Percentiles rank a stretch among this genome's conserved stretches.
These are phyloP conservation scores for Tribonema minus DNA, from an alignment of 108 stramenopile species.

Conservation along the genomic window DNA sequence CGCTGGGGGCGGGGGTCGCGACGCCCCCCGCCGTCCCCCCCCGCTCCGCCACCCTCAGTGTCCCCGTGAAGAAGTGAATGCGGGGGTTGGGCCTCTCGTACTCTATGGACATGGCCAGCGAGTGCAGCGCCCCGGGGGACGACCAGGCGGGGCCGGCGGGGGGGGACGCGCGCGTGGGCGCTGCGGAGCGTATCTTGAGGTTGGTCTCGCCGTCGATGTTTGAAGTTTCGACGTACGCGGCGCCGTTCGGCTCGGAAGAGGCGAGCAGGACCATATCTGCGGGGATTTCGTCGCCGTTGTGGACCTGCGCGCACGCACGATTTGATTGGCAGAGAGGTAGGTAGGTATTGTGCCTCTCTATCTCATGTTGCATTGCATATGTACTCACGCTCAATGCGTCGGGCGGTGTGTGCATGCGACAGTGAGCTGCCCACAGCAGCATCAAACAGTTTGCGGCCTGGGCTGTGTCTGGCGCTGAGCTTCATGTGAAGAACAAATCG, in stretches of 20 bases:
- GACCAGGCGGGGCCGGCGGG: slow-evolving; percentile 56
- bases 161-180: slow-evolving; percentile 5
- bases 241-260: slow-evolving; percentile 71
- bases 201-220: slow-evolving; percentile 99
- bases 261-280: slow-evolving; percentile 89
- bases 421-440: too few relatives aligned
- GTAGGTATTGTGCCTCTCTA: too few relatives aligned
- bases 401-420: too few relatives aligned
- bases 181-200: slow-evolving; percentile 75
- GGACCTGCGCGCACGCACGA: slow-evolving; percentile 13
- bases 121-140: slow-evolving; percentile 30
- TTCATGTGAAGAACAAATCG: too few relatives aligned
- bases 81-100: slow-evolving; percentile 81
- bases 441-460: too few relatives aligned
- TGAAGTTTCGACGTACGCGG: slow-evolving; percentile 88
- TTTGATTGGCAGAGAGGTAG: too few relatives aligned
- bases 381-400: too few relatives aligned
- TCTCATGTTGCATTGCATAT: too few relatives aligned
- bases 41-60: slow-evolving; percentile 69
- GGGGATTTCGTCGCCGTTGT: slow-evolving; percentile 79
- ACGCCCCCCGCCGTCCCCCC: background rate
- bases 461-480: too few relatives aligned
- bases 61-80: slow-evolving; percentile 82
- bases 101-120: slow-evolving; percentile 41
- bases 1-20: too few relatives aligned